phyloP scores from a whole-genome alignment of 2,329 filamentous ascomycete genomes.

The Fusarium scirpi region DNA sequence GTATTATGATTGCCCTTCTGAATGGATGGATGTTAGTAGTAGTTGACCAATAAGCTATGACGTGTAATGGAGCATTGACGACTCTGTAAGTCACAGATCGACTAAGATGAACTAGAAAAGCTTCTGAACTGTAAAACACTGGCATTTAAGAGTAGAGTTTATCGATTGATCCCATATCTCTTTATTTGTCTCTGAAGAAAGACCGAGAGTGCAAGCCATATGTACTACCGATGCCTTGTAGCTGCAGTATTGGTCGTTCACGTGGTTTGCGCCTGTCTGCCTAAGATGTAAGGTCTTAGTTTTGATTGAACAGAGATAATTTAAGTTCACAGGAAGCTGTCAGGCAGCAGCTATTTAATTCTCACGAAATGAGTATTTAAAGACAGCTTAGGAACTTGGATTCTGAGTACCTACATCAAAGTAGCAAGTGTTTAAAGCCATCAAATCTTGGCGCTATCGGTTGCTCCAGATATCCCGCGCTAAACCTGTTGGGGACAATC shows the following conservation, averaged over 20 bases:
- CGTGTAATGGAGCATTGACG: not conserved
- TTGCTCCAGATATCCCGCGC: slow-evolving; percentile 25
- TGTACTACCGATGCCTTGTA: not conserved
- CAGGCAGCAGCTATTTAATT: not conserved
- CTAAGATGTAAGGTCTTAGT: not conserved
- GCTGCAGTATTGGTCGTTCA: not conserved
- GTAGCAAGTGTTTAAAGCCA: not conserved
- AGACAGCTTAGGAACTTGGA: not conserved
- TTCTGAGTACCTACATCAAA: not conserved
- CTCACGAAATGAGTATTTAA: too few relatives aligned
- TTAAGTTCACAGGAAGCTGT: not conserved
- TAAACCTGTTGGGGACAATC: slow-evolving; percentile 48
- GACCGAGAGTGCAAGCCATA: not conserved
- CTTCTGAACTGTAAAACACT: not conserved
- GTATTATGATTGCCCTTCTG: not conserved
- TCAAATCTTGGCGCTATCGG: slow-evolving; percentile 14
- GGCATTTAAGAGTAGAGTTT: not conserved
- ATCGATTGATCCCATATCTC: not conserved
- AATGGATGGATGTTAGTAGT: not conserved
- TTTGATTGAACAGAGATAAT: too few relatives aligned
- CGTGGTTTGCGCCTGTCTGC: not conserved
- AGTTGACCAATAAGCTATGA: slow-evolving; percentile 17
- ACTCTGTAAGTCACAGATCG: not conserved
- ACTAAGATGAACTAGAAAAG: not conserved
- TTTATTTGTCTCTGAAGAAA: not conserved